phyloP scores from a whole-genome alignment of 140 eudicot genomes.

The Flaveria floridana region DNA sequence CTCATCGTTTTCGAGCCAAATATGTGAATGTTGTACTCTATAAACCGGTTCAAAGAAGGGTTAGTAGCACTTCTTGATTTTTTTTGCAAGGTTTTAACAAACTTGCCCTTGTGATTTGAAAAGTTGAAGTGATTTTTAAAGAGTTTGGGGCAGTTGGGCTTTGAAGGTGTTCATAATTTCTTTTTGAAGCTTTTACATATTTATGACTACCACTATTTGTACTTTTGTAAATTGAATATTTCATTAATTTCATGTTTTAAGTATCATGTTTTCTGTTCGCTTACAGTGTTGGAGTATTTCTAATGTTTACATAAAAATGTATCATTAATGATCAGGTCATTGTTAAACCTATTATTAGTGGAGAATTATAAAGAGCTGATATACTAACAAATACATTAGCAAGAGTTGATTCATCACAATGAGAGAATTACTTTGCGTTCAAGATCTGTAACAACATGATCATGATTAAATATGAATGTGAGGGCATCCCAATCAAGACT shows the following conservation, averaged over 20 bases:
- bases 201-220: slow-evolving; percentile 16
- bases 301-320: too few species aligned
- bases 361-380: too few species aligned
- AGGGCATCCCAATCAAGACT: too few species aligned
- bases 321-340: too few species aligned
- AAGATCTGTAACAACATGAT: too few species aligned
- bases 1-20: slow-evolving; percentile 76
- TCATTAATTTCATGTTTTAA: background rate
- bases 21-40: slow-evolving; percentile 82
- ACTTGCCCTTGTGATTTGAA: background rate
- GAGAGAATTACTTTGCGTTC: too few species aligned
- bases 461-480: too few species aligned
- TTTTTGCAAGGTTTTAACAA: background rate
- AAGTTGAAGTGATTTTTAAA: slow-evolving; percentile 9
- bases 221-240: slow-evolving; percentile 33
- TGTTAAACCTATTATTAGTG: too few species aligned
- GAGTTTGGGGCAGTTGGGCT: slow-evolving; percentile 13
- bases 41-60: slow-evolving; percentile 84
- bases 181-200: slow-evolving; percentile 8
- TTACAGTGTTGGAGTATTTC: too few species aligned
- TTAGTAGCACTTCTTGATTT: slow-evolving; percentile 37
- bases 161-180: slow-evolving; percentile 22
- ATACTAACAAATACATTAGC: too few species aligned
- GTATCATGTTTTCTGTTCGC: too few species aligned
- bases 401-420: too few species aligned